phyloP scores from a whole-genome alignment of 2,329 filamentous ascomycete genomes.

The Thielaviopsis ethacetica region DNA sequence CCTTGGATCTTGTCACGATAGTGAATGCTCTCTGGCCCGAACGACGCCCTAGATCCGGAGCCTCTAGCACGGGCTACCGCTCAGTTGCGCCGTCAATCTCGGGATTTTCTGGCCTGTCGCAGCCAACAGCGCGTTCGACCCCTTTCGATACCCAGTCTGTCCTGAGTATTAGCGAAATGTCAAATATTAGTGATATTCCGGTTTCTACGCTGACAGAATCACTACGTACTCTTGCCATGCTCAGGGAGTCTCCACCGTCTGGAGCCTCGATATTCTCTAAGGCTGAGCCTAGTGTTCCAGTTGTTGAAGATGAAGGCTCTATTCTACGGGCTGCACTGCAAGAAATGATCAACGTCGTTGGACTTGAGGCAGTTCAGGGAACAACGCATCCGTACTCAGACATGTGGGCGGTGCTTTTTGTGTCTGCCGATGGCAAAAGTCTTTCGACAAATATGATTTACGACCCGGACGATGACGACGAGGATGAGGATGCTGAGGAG shows the following conservation, averaged over 20 bases:
- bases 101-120: constrained; percentile 52
- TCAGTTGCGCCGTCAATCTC: constrained; percentile 52
- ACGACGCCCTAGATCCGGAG: constrained; percentile 44
- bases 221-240: constrained; percentile 47
- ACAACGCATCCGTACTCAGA: constrained; percentile 66
- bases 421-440: constrained; percentile 54
- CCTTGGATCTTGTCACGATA: constrained; percentile 62
- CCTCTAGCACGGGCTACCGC: constrained; percentile 39
- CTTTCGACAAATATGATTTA: constrained; percentile 59
- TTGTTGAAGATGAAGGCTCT: constrained; percentile 46
- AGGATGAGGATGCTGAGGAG: constrained; percentile 21
- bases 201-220: constrained; percentile 28
- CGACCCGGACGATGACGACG: constrained; percentile 43
- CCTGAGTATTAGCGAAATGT: constrained; percentile 56
- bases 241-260: constrained; percentile 29
- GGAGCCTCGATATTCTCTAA: constrained; percentile 32
- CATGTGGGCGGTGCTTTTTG: constrained; percentile 67
- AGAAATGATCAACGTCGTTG: constrained; percentile 52
- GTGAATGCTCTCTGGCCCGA: constrained; percentile 75
- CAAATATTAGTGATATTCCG: constrained; percentile 52
- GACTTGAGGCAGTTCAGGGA: constrained; percentile 46
- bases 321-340: constrained; percentile 51
- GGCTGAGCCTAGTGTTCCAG: constrained; percentile 25
- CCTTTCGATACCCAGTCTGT: constrained; percentile 52
- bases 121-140: constrained; percentile 45